Evolutionary conservation across 768 basidiomycete genomes (phyloP), one percentile per base, ranked within the genome.

Genomic region (Coprinellus micaceus): DNA sequence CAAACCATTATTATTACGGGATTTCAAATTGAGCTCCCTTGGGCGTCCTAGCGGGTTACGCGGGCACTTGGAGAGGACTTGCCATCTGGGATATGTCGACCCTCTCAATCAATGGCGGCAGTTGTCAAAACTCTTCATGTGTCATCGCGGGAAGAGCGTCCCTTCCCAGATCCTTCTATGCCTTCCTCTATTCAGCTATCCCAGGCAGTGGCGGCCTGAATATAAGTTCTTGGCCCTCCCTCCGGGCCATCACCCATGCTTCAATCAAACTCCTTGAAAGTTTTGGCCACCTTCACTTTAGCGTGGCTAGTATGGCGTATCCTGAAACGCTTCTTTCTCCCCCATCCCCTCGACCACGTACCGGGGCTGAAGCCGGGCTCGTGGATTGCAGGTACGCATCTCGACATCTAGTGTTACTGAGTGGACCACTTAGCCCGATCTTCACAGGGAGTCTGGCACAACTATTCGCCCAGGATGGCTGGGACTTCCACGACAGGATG

Each of bases 181-280:
- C 21, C 47, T 48, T 48, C 47, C 26, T 19, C 25, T 26, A 21
- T 48, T 30, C 47, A 48, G 25, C 30, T 47, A n/a, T 22, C 25
- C n/a, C 41, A 44, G 25, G 6, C 47, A 2, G 25, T 28, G 12
- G 10, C 13, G 19, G 13, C n/a, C 17, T 5, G 19, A 28, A 48
- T 28, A 22, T 28, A 48, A 48, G 26, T 24, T 48, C 28, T 2
- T 21, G 47, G 25, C 47, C 25, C 25, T 19, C 25, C n/a, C 28
- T 48, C 25, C n/a, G 25, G 9, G 30, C 30, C 47, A 48, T 48
- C 47, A 48, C n/a, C n/a, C 26, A 48, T 48, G 47, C 47, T 48
- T 48, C 47, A 48, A 48, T 48, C 47, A 48, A 48, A 28, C 25
- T 48, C 47, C 47, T 28, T 30, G 22, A 24, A 48, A 48, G 47